A percentile compares a stretch with the other conserved stretches of the same genome.
These are phyloP conservation scores for Acacia concinna DNA, from an alignment of 331 rosid species.

Conservation along the genomic window DNA sequence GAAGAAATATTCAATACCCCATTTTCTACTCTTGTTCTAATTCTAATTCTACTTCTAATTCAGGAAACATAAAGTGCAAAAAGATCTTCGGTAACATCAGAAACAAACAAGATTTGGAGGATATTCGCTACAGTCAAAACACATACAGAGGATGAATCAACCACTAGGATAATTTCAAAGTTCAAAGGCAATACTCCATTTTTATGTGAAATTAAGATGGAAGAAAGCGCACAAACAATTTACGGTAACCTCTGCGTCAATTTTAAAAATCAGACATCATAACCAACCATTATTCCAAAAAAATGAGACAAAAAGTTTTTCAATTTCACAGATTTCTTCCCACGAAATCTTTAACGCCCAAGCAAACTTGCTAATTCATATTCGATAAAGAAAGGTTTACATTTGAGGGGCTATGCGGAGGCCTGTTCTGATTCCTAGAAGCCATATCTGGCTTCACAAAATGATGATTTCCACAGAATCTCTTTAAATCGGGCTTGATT, in stretches of 20 bases:
- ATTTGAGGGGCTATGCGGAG: conserved; percentile 67
- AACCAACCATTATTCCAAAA: not conserved
- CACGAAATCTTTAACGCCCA: not conserved
- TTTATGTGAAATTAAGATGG: too few species aligned
- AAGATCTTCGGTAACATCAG: not conserved
- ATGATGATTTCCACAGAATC: not conserved
- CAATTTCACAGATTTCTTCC: not conserved
- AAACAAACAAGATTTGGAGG: not conserved
- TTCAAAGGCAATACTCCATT: too few species aligned
- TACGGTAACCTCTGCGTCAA: not conserved
- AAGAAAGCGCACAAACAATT: not conserved
- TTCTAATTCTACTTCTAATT: not conserved
- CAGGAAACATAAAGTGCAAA: not conserved
- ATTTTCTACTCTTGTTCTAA: not conserved
- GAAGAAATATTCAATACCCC: not conserved
- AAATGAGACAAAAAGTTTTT: not conserved
- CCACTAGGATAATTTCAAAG: not conserved
- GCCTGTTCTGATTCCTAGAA: conserved; percentile 74
- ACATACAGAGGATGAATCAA: not conserved
- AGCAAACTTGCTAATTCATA: not conserved
- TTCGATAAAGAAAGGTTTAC: conserved; percentile 35
- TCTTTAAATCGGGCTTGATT: conserved; percentile 15
- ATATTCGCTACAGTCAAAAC: not conserved
- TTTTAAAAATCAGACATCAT: not conserved
- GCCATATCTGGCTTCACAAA: conserved; percentile 50